Conservation (phyloP, 768 basidiomycete genomes). For the Suillus paluster region DNA sequence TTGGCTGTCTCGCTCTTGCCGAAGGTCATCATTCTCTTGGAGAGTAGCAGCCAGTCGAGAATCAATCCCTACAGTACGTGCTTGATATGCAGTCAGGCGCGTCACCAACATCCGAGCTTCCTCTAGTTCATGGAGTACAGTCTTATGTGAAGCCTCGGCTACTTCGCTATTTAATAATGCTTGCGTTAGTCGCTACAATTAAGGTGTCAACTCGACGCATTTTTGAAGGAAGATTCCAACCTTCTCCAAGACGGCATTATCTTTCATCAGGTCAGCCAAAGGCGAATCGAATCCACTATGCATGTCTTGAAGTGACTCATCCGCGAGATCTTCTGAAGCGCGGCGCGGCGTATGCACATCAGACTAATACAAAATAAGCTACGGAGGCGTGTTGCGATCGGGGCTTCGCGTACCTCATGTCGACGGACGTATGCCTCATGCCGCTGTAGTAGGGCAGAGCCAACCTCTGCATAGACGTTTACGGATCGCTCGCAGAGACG, state of each 20-base stretch:
- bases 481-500: neutral
- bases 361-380: slow-evolving; percentile 23
- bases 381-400: slow-evolving; percentile 11
- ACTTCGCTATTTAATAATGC: slow-evolving; percentile 83
- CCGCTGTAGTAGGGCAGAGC: slow-evolving; percentile 82
- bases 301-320: slow-evolving; percentile 14
- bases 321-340: slow-evolving; percentile 16
- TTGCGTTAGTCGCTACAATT: slow-evolving; percentile 69
- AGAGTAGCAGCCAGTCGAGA: slow-evolving; percentile 62
- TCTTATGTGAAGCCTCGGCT: slow-evolving; percentile 77
- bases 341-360: slow-evolving; percentile 18
- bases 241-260: slow-evolving; percentile 64
- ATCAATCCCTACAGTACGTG: slow-evolving; percentile 74
- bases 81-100: slow-evolving; percentile 69
- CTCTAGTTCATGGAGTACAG: slow-evolving; percentile 72
- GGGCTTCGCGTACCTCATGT: slow-evolving; percentile 56
- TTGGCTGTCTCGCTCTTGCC: slow-evolving; percentile 80
- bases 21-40: slow-evolving; percentile 82
- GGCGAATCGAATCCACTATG: slow-evolving; percentile 36
- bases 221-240: slow-evolving; percentile 10
- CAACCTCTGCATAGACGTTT: slow-evolving; percentile 64
- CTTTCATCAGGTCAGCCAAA: slow-evolving; percentile 47
- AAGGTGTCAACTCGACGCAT: neutral
- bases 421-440: slow-evolving; percentile 86
- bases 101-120: slow-evolving; percentile 70